Evolutionary conservation across 495 filamentous ascomycete genomes (phyloP), one percentile per base, ranked within the genome.

Genomic region (Saxophila tyrrhenica): DNA sequence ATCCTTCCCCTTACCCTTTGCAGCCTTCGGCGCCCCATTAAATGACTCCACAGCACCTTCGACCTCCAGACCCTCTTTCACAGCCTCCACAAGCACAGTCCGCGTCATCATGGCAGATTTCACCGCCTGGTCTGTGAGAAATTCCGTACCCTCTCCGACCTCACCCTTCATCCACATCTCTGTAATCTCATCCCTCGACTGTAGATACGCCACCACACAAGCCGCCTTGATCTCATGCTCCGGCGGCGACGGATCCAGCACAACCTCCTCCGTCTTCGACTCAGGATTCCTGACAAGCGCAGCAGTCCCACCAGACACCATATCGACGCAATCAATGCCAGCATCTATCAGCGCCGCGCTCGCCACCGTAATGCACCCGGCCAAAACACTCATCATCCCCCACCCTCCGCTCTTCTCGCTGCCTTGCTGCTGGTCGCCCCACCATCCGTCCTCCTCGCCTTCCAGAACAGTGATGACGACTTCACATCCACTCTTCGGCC

Each of bases 311-410:
- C 91, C 92, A 15, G 85, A 76, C 2, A 95, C 86, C 25, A 94
- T 74, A 67, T 97, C 92, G 29, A 96, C 79, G 67, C 89, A 96
- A 64, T 98, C 92, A 58, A 98, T 95, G 1, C 87, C 89, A 0
- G 92, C 94, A 71, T 98, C 94, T 1, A 84, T 84, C 69, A 98
- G 83, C 7, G 94, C 92, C n/a, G 92, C 94, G 54, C 88, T 89
- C 32, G 92, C 89, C 55, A 89, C 89, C 1, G 87, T 97, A 57
- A 98, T 89, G 65, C 90, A 95, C 0, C 87, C 89, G 23, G 88
- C 85, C 7, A 98, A 72, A 38, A 94, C 86, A 65, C 83, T 88
- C 87, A 98, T 91, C 76, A 86, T 81, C 0, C 85, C 82, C 76
- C 84, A 86, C 20, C 80, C 79, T 19, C 60, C 62, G 1, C 58